Conservation (phyloP, 441 rosid species). For the Manihot esculenta region DNA sequence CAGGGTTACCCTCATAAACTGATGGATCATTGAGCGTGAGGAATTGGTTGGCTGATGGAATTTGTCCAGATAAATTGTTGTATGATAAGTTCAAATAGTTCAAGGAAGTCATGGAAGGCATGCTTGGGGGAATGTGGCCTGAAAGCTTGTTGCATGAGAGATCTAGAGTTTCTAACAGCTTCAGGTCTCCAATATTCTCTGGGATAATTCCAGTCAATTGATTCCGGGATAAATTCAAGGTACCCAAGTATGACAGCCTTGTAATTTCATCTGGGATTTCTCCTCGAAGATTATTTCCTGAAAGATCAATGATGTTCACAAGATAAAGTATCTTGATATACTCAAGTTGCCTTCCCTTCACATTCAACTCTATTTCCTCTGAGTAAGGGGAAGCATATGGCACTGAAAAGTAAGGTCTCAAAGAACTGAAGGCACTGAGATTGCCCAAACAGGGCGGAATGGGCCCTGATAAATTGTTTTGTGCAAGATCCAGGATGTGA, state of each 20-base stretch:
- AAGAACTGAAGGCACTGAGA: slow-evolving; percentile 10
- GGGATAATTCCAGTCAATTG: slow-evolving; percentile 15
- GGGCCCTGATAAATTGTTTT: slow-evolving; percentile 20
- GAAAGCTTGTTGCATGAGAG: slow-evolving; percentile 16
- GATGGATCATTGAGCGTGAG: slow-evolving; percentile 3
- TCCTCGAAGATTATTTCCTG: slow-evolving; percentile 9
- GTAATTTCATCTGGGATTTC: not conserved
- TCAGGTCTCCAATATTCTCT: not conserved
- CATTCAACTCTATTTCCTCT: slow-evolving; percentile 1
- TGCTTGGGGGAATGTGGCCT: slow-evolving; percentile 7
- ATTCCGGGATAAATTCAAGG: slow-evolving; percentile 16
- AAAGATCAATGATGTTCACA: slow-evolving; percentile 14
- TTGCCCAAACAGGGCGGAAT: slow-evolving; percentile 19
- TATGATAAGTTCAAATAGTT: slow-evolving; percentile 13
- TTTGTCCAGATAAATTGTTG: slow-evolving; percentile 7
- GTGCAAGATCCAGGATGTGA: slow-evolving; percentile 17
- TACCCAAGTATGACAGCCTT: not conserved
- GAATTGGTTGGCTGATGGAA: slow-evolving; percentile 19
- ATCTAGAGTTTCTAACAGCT: slow-evolving; percentile 9
- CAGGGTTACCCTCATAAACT: slow-evolving; percentile 14
- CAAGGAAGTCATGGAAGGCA: slow-evolving; percentile 20
- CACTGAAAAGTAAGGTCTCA: not conserved
- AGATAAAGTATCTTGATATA: not conserved
- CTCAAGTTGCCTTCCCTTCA: slow-evolving; percentile 18
- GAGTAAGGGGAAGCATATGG: not conserved